Evolutionary conservation across 2,329 filamentous ascomycete species (phyloP), one percentile per base, ranked within the genome.

Genomic region (Ramularia collo-cygni): DNA sequence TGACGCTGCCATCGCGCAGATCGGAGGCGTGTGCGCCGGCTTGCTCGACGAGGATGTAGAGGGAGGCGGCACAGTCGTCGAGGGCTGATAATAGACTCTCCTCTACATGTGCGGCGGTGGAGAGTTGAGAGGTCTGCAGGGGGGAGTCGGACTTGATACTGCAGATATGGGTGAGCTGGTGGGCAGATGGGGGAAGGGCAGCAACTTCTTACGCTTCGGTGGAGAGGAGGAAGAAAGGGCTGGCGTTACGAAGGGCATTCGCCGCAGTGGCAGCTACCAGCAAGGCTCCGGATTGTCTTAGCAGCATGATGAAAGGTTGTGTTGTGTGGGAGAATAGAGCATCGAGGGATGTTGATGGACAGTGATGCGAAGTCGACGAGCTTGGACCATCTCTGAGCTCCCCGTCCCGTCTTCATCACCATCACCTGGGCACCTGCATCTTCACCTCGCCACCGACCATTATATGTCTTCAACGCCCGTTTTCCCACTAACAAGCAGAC

Each of bases 141-240:
- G 28, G 15, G 12, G 37, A 30, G 28, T 42, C 15, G 15, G 37
- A 35, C 10, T 43, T 28, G 28, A 53, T 42, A 32, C 49, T 52
- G 35, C 39, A 35, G 42, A 34, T 46, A 8, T 18, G 54, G 19
- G 21, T 52, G 58, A 54, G 42, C 38, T 5, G 17, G 28, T 24
- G 10, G 6, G 17, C 17, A 19, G 17, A 33, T 18, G 52, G 19
- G 40, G 46, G 43, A 28, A 14, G 40, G 34, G 10, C 31, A 33
- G 7, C 27, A 42, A 29, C 10, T 28, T 38, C 81, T 57, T 81
- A 95, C 89, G 81, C 71, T 47, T 83, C 76, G 32, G 83, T 90
- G 21, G 90, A 95, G 63, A 93, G 82, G 51, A 95, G 69, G 60
- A 95, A 76, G 64, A 95, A 92, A 13, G 92, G 90, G 21, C 40